These are phyloP conservation scores for Fusarium armeniacum DNA, from an alignment of 2,329 filamentous ascomycete species.

Conservation along the genomic window DNA sequence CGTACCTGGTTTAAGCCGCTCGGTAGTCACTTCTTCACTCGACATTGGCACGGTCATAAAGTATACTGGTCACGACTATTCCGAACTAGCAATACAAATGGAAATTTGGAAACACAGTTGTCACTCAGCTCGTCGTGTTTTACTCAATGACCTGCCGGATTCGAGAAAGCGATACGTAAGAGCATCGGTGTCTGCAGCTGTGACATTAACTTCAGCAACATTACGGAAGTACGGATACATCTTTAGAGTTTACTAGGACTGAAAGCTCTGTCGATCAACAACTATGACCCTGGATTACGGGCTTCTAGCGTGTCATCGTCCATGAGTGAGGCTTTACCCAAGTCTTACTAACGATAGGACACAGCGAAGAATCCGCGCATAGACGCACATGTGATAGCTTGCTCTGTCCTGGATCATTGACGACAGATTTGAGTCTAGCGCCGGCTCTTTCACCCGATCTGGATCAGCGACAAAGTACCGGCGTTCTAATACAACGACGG, in stretches of 20 bases:
- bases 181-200: constrained; percentile 5
- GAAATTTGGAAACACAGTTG: constrained; percentile 4
- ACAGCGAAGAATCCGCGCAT: neutral
- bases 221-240: constrained; percentile 6
- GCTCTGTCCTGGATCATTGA: constrained; percentile 25
- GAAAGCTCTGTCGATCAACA: constrained; percentile 35
- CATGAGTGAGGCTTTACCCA: constrained; percentile 2
- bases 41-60: neutral
- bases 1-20: constrained; percentile 19
- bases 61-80: neutral
- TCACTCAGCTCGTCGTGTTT: constrained; percentile 4
- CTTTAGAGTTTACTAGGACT: constrained; percentile 7
- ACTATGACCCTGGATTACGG: constrained; percentile 34
- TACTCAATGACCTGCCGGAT: constrained; percentile 24
- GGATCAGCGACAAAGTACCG: constrained; percentile 45
- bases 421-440: constrained; percentile 35
- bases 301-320: constrained; percentile 23
- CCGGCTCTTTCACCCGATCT: constrained; percentile 42
- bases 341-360: neutral
- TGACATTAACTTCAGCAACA: constrained; percentile 16
- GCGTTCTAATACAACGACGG: constrained; percentile 38
- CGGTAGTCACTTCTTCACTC: constrained; percentile 15
- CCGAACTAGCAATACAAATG: neutral
- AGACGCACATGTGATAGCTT: constrained; percentile 33
- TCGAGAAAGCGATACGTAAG: constrained; percentile 31